Base-by-base conservation (phyloP, 2,329 filamentous ascomycete genomes). In the Ophiostoma sp. region DNA sequence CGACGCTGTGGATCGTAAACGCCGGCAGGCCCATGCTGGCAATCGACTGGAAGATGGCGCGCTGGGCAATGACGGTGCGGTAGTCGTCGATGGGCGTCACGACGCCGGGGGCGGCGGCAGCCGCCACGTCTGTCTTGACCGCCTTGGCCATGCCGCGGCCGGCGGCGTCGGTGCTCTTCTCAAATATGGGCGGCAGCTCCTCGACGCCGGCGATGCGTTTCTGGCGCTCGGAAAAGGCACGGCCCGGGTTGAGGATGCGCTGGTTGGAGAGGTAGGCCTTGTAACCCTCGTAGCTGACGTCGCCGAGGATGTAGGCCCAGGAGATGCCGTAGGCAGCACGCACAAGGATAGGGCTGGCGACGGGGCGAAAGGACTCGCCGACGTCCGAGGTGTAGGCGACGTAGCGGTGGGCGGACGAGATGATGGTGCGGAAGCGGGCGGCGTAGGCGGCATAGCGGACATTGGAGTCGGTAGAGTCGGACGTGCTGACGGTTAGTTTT, bases 321-420 rank as follows among this genome's bases (percentile, higher is more conserved):
- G 92, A 96, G 60, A 99, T 83, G 67, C 87, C 94, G 77, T 99
- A 99, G 6, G 95, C 95, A 67, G 87, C 83, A 71, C 90, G 87
- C 13, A 99, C 90, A 3, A 96, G 81, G 76, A 85, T 89, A 0
- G 93, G 94, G 77, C 97, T 94, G 4, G 94, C 94, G 54, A 99
- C 86, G 0, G 95, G 95, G 1, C 95, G 88, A 81, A 99, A 99
- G 0, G 92, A 96, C 80, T 99, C 95, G 78, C 95, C 95, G 73
- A 99, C 94, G 76, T 98, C 94, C 27, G 90, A 94, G 0, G 95
- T 98, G 79, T 99, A 99, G 70, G 95, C 95, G 67, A 99, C 93
- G 77, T 99, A 99, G 76, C 95, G 90, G 77, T 98, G 95, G 4
- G 94, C 94, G 20, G 91, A 93, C 75, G 94, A 83, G 76, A 99